Conservation (phyloP, 192 early-diverging fungal species). For the Gamsiella multidivaricata region DNA sequence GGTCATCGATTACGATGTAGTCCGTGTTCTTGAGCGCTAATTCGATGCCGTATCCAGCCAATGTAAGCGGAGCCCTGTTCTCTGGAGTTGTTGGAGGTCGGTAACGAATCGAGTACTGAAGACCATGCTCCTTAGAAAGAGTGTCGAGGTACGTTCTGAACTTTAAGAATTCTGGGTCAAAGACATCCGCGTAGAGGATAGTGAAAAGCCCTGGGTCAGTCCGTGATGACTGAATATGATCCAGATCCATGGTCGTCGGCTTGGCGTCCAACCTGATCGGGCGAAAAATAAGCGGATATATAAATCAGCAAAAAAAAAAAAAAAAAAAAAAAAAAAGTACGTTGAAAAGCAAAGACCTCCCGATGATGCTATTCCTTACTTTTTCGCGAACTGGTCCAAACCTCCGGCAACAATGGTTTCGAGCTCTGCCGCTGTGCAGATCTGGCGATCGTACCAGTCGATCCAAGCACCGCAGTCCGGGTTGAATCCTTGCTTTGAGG, state of each 20-base stretch:
- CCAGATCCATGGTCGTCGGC: constrained; percentile 46
- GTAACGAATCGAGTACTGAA: constrained; percentile 82
- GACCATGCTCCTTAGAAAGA: constrained; percentile 57
- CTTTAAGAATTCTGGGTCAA: constrained; percentile 63
- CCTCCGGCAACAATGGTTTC: constrained; percentile 50
- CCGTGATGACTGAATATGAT: constrained; percentile 17
- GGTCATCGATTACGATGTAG: constrained; percentile 96
- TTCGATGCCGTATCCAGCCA: constrained; percentile 94
- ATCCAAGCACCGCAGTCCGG: constrained; percentile 69
- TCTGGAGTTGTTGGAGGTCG: constrained; percentile 55
- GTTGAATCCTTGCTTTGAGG: constrained; percentile 58
- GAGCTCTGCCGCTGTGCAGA: constrained; percentile 65
- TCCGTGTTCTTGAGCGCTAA: constrained; percentile 96
- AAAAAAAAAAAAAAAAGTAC: no score
- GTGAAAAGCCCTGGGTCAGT: constrained; percentile 41
- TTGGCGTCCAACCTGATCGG: constrained; percentile 7
- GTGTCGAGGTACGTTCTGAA: constrained; percentile 67
- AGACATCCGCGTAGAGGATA: constrained; percentile 84
- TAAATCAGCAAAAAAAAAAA: no score
- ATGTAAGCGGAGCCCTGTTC: constrained; percentile 50
- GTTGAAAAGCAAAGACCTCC: no score
- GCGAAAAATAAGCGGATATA: neutral
- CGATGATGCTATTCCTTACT: neutral
- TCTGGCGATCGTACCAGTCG: constrained; percentile 76
- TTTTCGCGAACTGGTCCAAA: constrained; percentile 1